phyloP scores from a whole-genome alignment of 257 asterid species.

The Paulownia fortunei region DNA sequence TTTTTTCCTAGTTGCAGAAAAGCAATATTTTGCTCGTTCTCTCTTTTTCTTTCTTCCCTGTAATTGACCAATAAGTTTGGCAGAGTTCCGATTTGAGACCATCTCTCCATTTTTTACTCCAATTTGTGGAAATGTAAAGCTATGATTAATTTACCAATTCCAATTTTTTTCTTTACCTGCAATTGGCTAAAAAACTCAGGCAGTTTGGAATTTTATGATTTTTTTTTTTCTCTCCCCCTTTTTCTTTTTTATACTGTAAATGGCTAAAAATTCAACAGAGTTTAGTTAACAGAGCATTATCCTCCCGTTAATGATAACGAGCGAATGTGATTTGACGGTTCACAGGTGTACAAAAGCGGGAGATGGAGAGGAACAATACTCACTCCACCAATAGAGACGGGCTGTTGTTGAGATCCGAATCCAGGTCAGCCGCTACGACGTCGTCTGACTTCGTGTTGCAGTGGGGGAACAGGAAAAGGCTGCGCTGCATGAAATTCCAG shows the following conservation, averaged over 20 bases:
- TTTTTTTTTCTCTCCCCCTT: background rate
- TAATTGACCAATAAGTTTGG: background rate
- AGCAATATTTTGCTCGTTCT: background rate
- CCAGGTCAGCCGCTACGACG: constrained; percentile 54
- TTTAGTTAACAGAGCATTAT: constrained; percentile 20
- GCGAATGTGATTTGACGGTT: constrained; percentile 31
- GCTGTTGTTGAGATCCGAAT: constrained; percentile 58
- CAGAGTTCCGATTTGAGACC: background rate
- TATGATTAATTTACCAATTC: background rate
- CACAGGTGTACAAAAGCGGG: constrained; percentile 43
- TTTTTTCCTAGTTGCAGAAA: background rate
- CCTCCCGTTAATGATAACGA: constrained; percentile 35
- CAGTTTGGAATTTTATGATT: background rate
- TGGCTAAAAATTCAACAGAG: constrained; percentile 18
- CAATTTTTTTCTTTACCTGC: constrained; percentile 13
- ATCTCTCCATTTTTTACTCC: background rate
- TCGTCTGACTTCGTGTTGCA: constrained; percentile 79
- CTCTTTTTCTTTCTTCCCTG: background rate
- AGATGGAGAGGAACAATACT: constrained; percentile 69
- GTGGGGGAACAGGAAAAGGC: constrained; percentile 88
- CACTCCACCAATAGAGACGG: constrained; percentile 53
- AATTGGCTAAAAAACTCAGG: constrained; percentile 24
- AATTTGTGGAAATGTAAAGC: background rate
- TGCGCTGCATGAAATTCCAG: constrained; percentile 80
- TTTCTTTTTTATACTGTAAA: constrained; percentile 9